Evolutionary conservation across 2,329 filamentous ascomycete genomes (phyloP).

Genomic region (Scopulariopsis brevicaulis): DNA sequence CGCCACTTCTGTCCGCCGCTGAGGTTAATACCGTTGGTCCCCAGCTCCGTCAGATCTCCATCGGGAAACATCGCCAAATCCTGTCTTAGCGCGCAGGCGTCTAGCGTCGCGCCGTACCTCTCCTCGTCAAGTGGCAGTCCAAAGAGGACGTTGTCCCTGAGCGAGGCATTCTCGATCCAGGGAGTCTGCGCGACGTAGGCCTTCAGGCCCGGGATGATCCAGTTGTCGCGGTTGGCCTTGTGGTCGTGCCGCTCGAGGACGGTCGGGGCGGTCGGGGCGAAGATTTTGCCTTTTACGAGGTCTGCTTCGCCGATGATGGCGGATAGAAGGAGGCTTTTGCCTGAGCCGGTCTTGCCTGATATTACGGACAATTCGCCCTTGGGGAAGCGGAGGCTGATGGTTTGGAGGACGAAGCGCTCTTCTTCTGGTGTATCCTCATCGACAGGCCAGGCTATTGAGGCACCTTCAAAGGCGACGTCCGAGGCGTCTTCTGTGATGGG

Average conservation of each 20-base stretch:
- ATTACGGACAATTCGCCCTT: slow-evolving; percentile 59
- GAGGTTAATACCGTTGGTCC: slow-evolving; percentile 53
- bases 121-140: slow-evolving; percentile 57
- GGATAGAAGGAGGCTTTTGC: slow-evolving; percentile 65
- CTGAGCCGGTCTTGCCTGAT: slow-evolving; percentile 66
- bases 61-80: slow-evolving; percentile 68
- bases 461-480: slow-evolving; percentile 53
- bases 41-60: slow-evolving; percentile 71
- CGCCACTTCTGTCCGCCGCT: slow-evolving; percentile 82
- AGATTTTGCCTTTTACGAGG: slow-evolving; percentile 49
- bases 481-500: slow-evolving; percentile 41
- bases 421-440: slow-evolving; percentile 46
- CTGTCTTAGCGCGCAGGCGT: slow-evolving; percentile 62
- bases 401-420: slow-evolving; percentile 52
- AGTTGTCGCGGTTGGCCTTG: slow-evolving; percentile 51
- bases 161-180: slow-evolving; percentile 75
- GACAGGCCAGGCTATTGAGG: slow-evolving; percentile 63
- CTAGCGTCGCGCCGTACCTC: slow-evolving; percentile 60
- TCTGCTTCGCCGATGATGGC: slow-evolving; percentile 68
- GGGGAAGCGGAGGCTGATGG: slow-evolving; percentile 57
- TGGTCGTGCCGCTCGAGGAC: slow-evolving; percentile 45
- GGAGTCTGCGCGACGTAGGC: slow-evolving; percentile 72
- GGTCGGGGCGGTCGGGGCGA: slow-evolving; percentile 36
- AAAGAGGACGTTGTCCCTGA: slow-evolving; percentile 70
- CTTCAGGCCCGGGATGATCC: slow-evolving; percentile 58